Percentiles rank a stretch among this genome's conserved stretches.
These are phyloP conservation scores for Nevesoporus exiguus DNA, from an alignment of 768 basidiomycete species.

Conservation along the genomic window DNA sequence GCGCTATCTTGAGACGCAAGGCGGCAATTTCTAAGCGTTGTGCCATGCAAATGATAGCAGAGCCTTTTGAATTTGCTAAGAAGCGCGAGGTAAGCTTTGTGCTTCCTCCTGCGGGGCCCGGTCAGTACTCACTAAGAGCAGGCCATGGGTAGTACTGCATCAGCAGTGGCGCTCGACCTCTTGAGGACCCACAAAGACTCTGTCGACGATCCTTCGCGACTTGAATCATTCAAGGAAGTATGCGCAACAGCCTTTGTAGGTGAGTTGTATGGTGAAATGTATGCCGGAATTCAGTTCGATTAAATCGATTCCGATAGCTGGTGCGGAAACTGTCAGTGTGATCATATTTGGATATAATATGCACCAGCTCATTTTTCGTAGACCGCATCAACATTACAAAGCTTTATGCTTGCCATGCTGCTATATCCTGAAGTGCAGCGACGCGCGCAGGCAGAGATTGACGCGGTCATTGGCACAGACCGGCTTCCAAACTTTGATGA, in stretches of 20 bases:
- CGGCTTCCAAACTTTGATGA: too few relatives aligned
- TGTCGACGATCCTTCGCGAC: slow-evolving; percentile 6
- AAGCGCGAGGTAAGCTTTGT: slow-evolving; percentile 8
- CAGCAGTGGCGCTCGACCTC: slow-evolving; percentile 15
- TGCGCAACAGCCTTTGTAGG: slow-evolving; percentile 6
- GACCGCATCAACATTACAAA: slow-evolving; percentile 12
- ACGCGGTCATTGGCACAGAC: too few relatives aligned
- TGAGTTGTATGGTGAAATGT: slow-evolving; percentile 3
- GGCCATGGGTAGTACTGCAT: slow-evolving; percentile 7
- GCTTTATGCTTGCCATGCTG: slow-evolving; percentile 34
- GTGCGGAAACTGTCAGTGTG: slow-evolving; percentile 18
- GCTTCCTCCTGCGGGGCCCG: neutral
- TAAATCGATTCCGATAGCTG: slow-evolving; percentile 8
- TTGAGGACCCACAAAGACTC: neutral
- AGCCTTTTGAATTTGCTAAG: slow-evolving; percentile 14
- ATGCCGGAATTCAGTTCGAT: neutral
- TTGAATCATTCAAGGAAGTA: slow-evolving; percentile 6
- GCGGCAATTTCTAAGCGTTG: slow-evolving; percentile 9
- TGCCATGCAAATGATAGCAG: slow-evolving; percentile 13
- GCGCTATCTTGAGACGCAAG: slow-evolving; percentile 26
- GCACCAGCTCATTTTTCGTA: slow-evolving; percentile 1
- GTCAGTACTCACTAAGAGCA: neutral
- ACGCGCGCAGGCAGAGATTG: too few relatives aligned
- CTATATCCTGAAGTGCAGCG: slow-evolving; percentile 30
- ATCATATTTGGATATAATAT: neutral